Evolutionary conservation across 768 basidiomycete genomes (phyloP).

Genomic region (Tylopilus balloui): DNA sequence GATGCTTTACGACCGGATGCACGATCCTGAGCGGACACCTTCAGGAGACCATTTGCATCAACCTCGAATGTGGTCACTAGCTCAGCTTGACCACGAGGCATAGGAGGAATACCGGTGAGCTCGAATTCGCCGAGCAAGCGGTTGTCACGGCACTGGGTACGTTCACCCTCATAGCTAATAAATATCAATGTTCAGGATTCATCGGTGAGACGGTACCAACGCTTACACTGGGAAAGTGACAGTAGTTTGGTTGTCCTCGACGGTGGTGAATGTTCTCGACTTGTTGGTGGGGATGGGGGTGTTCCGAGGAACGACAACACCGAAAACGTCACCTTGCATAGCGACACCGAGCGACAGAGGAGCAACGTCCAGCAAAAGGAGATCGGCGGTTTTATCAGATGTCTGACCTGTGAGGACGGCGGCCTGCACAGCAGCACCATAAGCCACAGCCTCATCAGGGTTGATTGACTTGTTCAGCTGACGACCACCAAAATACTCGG

Average conservation of each 20-base stretch:
- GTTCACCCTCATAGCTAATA: conserved; percentile 92
- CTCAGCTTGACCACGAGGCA: conserved; percentile 99
- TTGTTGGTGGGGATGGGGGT: conserved; percentile 99
- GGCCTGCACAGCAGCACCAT: conserved; percentile 99
- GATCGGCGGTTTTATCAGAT: conserved; percentile 97
- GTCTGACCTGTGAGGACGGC: conserved; percentile 98
- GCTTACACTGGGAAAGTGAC: conserved; percentile 98
- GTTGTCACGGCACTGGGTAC: conserved; percentile 99
- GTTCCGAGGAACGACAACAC: conserved; percentile 98
- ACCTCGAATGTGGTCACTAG: conserved; percentile 99
- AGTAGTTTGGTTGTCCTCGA: conserved; percentile 99
- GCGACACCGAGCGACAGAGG: conserved; percentile 99
- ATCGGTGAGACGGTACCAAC: not conserved
- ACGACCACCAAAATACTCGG: conserved; percentile 97
- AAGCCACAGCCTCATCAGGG: conserved; percentile 99
- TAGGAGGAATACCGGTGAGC: conserved; percentile 97
- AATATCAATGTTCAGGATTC: conserved; percentile 5
- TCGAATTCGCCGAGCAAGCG: conserved; percentile 99
- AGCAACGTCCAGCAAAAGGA: conserved; percentile 96
- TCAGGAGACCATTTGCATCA: conserved; percentile 98
- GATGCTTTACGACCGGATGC: conserved; percentile 99
- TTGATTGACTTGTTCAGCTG: conserved; percentile 99
- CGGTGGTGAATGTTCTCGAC: conserved; percentile 97
- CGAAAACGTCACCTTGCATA: conserved; percentile 99
- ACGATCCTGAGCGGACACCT: conserved; percentile 97